Evolutionary conservation across 2,329 filamentous ascomycete species (phyloP), one percentile per base, ranked within the genome.

Genomic region (Clarireedia hainanense): DNA sequence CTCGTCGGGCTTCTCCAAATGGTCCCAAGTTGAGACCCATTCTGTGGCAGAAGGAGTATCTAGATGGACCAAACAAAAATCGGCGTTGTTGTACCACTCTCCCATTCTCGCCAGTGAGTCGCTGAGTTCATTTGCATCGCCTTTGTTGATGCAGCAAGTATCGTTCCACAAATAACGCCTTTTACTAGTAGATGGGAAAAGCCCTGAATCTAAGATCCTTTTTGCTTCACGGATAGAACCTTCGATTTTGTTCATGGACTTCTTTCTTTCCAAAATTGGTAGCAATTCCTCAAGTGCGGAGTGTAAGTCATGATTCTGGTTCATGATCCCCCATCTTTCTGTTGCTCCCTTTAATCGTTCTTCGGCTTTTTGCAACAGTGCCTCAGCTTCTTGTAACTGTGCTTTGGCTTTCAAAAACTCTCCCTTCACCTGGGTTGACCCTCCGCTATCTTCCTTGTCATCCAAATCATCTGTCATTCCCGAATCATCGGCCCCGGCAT

Each of bases 91-190:
- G 49, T 71, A 69, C 67, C 64, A 70, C 26, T 68, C 62, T 23
- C 66, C 66, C 68, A 69, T 71, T 36, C 65, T 61, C 2, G 68
- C 66, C 30, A 70, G 61, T 10, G 67, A 68, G 53, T 65, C 64
- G 27, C 57, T 63, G 5, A 68, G 61, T 58, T 70, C 69, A 20
- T 61, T 63, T 42, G 58, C 61, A 52, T 69, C 62, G 2, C 52
- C 52, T 45, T 67, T 69, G 59, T 70, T 64, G 52, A 70, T 70
- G 55, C 68, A 71, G 56, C 66, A 69, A 1, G 67, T 67, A 55
- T 70, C 69, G 5, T 64, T 64, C 69, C 68, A 70, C 12, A 71
- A 23, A 48, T 69, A 71, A 17, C 61, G 59, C 43, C 63, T 67
- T 34, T n/a, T 46, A 36, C 63, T 64, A 5, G 63, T 61, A 6